These are phyloP conservation scores for Lipomyces kockii DNA, from an alignment of 805 yeast species.

Conservation along the genomic window DNA sequence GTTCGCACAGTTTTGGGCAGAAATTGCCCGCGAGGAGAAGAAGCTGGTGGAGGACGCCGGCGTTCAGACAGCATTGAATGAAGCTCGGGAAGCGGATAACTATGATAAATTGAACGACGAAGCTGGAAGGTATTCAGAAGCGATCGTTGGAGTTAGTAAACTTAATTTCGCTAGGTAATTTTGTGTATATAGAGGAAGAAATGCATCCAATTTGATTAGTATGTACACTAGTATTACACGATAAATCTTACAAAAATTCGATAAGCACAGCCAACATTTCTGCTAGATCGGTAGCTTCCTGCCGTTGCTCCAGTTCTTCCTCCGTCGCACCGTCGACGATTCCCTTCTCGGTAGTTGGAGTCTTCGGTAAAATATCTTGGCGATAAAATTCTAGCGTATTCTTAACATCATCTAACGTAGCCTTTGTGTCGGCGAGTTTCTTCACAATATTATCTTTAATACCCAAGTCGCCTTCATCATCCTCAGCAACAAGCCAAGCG, in stretches of 20 bases:
- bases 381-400: slow-evolving; percentile 22
- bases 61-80: slow-evolving; percentile 1
- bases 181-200: not conserved
- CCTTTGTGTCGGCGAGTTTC: not conserved
- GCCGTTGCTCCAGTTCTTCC: slow-evolving; percentile 24
- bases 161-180: not conserved
- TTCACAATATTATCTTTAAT: slow-evolving; percentile 12
- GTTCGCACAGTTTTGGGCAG: slow-evolving; percentile 2
- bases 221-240: not conserved
- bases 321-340: slow-evolving; percentile 20
- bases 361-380: slow-evolving; percentile 30
- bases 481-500: slow-evolving; percentile 39
- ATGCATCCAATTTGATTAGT: not conserved
- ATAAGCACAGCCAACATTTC: slow-evolving; percentile 32
- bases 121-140: not conserved
- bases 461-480: slow-evolving; percentile 32
- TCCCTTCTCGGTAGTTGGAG: slow-evolving; percentile 19
- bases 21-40: slow-evolving; percentile 11
- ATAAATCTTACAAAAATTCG: slow-evolving; percentile 26
- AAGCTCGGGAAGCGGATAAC: not conserved
- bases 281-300: slow-evolving; percentile 30
- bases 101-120: not conserved
- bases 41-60: not conserved
- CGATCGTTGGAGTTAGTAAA: not conserved
- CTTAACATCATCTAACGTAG: slow-evolving; percentile 17